Evolutionary conservation across 1,284 basidiomycete species (phyloP).

Genomic region (Irpex lacteus): DNA sequence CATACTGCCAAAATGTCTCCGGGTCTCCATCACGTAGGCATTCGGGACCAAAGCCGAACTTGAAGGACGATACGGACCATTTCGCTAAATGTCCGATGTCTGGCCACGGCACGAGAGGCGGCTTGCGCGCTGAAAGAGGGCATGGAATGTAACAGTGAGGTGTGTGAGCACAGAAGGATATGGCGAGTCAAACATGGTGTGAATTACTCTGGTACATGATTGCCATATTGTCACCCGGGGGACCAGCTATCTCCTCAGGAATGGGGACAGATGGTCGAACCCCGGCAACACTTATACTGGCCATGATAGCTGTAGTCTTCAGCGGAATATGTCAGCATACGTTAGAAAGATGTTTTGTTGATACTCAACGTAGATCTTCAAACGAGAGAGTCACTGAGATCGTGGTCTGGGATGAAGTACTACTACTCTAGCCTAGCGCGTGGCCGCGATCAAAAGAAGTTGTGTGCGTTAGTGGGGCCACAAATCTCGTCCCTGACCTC

Average conservation of each 20-base stretch:
- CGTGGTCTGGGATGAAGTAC: no score
- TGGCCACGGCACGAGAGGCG: slow-evolving; percentile 62
- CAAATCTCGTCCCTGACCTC: not conserved
- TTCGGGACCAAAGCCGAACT: slow-evolving; percentile 94
- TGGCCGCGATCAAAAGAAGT: not conserved
- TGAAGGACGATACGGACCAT: slow-evolving; percentile 97
- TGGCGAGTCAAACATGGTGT: not conserved
- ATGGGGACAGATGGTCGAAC: slow-evolving; percentile 12
- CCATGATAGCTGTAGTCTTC: slow-evolving; percentile 11
- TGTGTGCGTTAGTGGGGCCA: not conserved
- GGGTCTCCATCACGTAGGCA: slow-evolving; percentile 88
- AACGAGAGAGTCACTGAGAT: no score
- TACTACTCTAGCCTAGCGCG: not conserved
- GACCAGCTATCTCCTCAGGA: slow-evolving; percentile 7
- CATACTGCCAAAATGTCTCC: slow-evolving; percentile 98
- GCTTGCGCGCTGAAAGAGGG: slow-evolving; percentile 30
- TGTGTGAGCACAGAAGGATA: not conserved
- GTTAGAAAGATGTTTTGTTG: no score
- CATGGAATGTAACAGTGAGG: not conserved
- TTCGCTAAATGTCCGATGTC: slow-evolving; percentile 83
- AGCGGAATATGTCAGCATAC: not conserved
- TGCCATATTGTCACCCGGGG: slow-evolving; percentile 30
- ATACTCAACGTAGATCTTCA: no score
- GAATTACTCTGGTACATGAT: slow-evolving; percentile 34
- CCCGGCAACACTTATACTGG: slow-evolving; percentile 18